Percentiles rank a stretch among this genome's conserved stretches.
phyloP scores from a whole-genome alignment of 2,329 filamentous ascomycete species.

The Pseudogymnoascus sp. region DNA sequence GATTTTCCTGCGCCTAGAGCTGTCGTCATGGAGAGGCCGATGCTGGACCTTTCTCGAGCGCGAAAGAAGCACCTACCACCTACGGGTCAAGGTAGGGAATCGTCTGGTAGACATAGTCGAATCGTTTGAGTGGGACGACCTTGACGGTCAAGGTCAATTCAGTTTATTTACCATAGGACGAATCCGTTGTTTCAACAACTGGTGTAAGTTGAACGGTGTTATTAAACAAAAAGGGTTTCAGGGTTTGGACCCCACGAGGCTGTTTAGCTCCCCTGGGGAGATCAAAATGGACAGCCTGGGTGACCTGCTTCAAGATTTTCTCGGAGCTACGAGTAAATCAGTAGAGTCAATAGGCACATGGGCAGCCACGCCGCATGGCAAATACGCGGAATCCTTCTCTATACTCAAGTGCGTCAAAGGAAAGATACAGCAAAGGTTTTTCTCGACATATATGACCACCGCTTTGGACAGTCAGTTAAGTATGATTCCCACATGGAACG shows the following conservation, averaged over 20 bases:
- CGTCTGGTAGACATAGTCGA: not conserved
- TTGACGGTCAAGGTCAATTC: not conserved
- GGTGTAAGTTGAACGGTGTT: not conserved
- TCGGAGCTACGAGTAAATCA: not conserved
- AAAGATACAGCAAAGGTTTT: not conserved
- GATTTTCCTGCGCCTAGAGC: not conserved
- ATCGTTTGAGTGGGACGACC: not conserved
- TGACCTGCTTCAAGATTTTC: not conserved
- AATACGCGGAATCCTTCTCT: not conserved
- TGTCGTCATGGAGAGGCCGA: conserved; percentile 1
- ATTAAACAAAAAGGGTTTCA: not conserved
- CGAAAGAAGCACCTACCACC: conserved; percentile 1
- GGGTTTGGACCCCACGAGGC: not conserved
- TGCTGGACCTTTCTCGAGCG: conserved; percentile 6
- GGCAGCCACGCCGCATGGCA: not conserved
- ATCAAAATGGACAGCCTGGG: not conserved
- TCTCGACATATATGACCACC: not conserved
- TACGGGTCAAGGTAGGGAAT: not conserved
- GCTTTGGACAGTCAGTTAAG: not conserved
- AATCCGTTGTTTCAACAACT: not conserved
- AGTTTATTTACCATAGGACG: not conserved
- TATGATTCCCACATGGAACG: not conserved
- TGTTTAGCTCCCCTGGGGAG: not conserved
- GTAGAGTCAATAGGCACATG: not conserved
- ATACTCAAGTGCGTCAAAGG: not conserved